A percentile compares a stretch with the other conserved stretches of the same genome.
These are phyloP conservation scores for Epichloe bromicola DNA, from an alignment of 2,329 filamentous ascomycete genomes.

Conservation along the genomic window DNA sequence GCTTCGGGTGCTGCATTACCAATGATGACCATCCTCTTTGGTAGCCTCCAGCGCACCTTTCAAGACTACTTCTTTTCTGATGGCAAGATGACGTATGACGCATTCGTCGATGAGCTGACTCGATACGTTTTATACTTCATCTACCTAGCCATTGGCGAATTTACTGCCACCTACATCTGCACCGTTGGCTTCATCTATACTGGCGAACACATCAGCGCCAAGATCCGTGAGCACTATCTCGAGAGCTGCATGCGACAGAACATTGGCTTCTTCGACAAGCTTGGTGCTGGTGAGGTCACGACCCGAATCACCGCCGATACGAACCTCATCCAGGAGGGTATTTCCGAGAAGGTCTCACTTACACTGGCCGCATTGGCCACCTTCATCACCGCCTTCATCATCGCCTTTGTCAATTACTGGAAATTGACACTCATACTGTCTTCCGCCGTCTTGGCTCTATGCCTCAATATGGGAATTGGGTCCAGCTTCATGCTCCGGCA, in stretches of 20 bases:
- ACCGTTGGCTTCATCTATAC: conserved; percentile 87
- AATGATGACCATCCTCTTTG: conserved; percentile 72
- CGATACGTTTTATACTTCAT: conserved; percentile 69
- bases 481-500: conserved; percentile 67
- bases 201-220: conserved; percentile 64
- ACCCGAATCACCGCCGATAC: conserved; percentile 91
- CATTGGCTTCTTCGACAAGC: conserved; percentile 84
- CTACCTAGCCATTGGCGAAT: conserved; percentile 72
- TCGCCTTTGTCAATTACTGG: conserved; percentile 86
- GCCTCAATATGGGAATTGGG: conserved; percentile 62
- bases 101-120: conserved; percentile 48
- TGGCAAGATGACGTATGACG: conserved; percentile 29
- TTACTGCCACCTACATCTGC: conserved; percentile 61
- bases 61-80: conserved; percentile 43
- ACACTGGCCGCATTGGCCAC: conserved; percentile 65
- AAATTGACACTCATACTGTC: conserved; percentile 80
- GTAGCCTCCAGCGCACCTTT: conserved; percentile 61
- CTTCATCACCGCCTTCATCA: conserved; percentile 79
- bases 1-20: conserved; percentile 63
- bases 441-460: conserved; percentile 67
- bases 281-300: conserved; percentile 85
- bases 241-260: conserved; percentile 76
- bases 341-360: conserved; percentile 78
- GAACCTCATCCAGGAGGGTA: conserved; percentile 84
- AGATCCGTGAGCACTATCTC: conserved; percentile 74